Conservation (phyloP, 768 basidiomycete species). For the Paxillus rubicundulus region DNA sequence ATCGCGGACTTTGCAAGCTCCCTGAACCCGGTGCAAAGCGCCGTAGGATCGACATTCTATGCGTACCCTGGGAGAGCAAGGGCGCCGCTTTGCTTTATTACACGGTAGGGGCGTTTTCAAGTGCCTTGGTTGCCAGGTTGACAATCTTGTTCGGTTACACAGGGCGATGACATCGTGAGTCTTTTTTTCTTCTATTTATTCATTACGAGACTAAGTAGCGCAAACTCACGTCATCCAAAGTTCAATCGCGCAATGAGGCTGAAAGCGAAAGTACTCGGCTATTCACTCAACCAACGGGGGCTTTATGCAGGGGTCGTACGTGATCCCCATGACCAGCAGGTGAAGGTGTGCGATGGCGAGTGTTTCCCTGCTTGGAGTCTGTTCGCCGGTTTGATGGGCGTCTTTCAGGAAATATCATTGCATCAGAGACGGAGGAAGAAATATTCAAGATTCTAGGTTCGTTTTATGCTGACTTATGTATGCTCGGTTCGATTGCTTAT, state of each 20-base stretch:
- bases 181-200: background rate
- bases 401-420: slow-evolving; percentile 58
- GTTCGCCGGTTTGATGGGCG: background rate
- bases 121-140: background rate
- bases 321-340: slow-evolving; percentile 57
- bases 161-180: slow-evolving; percentile 89
- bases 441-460: slow-evolving; percentile 73
- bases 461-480: slow-evolving; percentile 3
- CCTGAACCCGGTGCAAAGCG: slow-evolving; percentile 46
- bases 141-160: slow-evolving; percentile 3
- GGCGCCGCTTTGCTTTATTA: slow-evolving; percentile 92
- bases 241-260: slow-evolving; percentile 88
- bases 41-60: slow-evolving; percentile 82
- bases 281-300: slow-evolving; percentile 85
- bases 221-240: slow-evolving; percentile 35
- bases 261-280: slow-evolving; percentile 79
- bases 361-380: background rate
- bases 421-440: slow-evolving; percentile 82
- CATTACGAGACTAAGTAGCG: background rate
- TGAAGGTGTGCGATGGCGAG: slow-evolving; percentile 61
- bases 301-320: slow-evolving; percentile 71
- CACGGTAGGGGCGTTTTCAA: slow-evolving; percentile 52
- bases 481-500: background rate
- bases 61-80: slow-evolving; percentile 72
- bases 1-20: slow-evolving; percentile 75